Base-by-base conservation (phyloP, 345 rosid genomes). In the Lepidium aucheri region DNA sequence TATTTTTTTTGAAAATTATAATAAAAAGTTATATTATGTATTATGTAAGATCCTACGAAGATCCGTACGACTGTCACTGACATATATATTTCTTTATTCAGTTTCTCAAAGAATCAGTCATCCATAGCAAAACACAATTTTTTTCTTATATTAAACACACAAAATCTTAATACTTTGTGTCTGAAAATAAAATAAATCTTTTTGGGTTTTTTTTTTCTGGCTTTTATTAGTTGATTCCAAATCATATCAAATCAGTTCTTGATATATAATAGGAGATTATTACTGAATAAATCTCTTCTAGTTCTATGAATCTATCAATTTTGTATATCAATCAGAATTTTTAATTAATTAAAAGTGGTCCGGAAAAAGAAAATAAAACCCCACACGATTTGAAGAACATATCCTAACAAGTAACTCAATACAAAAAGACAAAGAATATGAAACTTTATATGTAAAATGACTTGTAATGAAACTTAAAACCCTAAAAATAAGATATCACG, bases 401-500 rank as follows among this genome's bases (percentile, higher is more conserved):
- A 65, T 63, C 74, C 55, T 43, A 62, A 70, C 62, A 70, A 70
- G 61, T 35, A 66, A 63, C 52, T 39, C 38, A 13, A 55, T 55
- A 63, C 53, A 50, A 58, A 58, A 54, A 46, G 17, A 55, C 69
- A 72, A 72, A 57, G 44, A 46, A 32, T 52, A 58, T 18, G 45
- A 4, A 65, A 65, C 65, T 65, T 57, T 73, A 22, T 53, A 17
- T 54, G 42, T 45, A 63, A 30, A 46, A 71, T 56, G 77, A 66
- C 65, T 53, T 50, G 13, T 75, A 76, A 67, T 69, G 79, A 79
- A 83, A 80, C 82, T 76, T 5, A 68, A 79, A 72, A 32, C 41
- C 45, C 74, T 78, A 73, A 63, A 81, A 67, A 78, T 56, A 73
- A 43, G 78, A 71, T 78, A 86, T 83, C 88, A 84, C 88, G 80